A percentile compares a stretch with the other conserved stretches of the same genome.
Evolutionary conservation across 768 basidiomycete species (phyloP).

Genomic region (Sporobolomyces phaffii): DNA sequence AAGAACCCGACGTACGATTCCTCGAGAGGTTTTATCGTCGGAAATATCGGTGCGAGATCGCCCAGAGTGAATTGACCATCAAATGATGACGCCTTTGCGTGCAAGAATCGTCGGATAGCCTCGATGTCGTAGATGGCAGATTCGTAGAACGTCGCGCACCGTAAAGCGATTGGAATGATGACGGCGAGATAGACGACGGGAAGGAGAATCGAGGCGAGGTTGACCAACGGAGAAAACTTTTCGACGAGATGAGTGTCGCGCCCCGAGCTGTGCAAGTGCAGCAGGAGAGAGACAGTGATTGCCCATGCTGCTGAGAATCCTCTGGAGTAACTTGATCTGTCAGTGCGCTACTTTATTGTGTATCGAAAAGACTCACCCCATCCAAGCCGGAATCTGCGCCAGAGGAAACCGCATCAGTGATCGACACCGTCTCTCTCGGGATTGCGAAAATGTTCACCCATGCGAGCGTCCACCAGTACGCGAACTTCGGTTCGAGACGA

Average conservation of each 20-base stretch:
- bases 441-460: not conserved
- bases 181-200: not conserved
- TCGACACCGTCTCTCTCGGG: not conserved
- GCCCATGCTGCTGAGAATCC: slow-evolving; percentile 9
- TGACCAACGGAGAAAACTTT: not conserved
- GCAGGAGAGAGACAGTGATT: not conserved
- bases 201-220: not conserved
- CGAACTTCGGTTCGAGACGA: not conserved
- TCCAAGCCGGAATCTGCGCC: not conserved
- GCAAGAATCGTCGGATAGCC: not conserved
- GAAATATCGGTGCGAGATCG: not conserved
- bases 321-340: not conserved
- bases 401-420: not conserved
- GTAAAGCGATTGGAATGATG: not conserved
- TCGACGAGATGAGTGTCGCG: not conserved
- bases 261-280: slow-evolving; percentile 1
- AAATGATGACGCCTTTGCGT: rapidly evolving
- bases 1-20: not conserved
- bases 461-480: slow-evolving; percentile 4
- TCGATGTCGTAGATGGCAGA: not conserved
- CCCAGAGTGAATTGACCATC: not conserved
- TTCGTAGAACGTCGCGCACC: not conserved
- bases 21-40: not conserved
- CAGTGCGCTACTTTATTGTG: too few species aligned
- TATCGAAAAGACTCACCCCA: not conserved